These are phyloP conservation scores for Daldinia eschscholtzii DNA, from an alignment of 2,329 filamentous ascomycete species.

Conservation along the genomic window DNA sequence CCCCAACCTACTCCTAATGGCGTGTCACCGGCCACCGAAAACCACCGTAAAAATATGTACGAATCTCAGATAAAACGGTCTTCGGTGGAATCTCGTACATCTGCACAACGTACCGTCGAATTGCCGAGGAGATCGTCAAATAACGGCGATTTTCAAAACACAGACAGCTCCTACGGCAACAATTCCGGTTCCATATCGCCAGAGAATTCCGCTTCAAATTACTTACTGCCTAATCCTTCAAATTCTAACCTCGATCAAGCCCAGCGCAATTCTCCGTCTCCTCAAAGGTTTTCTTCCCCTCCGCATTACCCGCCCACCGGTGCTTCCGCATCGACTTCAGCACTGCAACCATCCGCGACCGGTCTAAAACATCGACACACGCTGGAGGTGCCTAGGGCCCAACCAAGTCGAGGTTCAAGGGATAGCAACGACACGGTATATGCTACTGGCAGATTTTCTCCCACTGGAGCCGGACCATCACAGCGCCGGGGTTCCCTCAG, in stretches of 20 bases:
- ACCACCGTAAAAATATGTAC: constrained; percentile 48
- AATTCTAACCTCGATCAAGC: constrained; percentile 49
- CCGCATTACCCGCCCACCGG: constrained; percentile 64
- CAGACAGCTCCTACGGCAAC: constrained; percentile 27
- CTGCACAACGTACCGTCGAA: constrained; percentile 53
- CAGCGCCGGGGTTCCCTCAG: constrained; percentile 85
- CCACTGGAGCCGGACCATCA: constrained; percentile 66
- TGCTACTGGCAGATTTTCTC: constrained; percentile 86
- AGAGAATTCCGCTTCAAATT: constrained; percentile 35
- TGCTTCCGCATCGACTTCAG: constrained; percentile 61
- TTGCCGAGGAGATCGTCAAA: constrained; percentile 51
- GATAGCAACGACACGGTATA: constrained; percentile 77
- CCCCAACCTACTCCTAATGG: constrained; percentile 36
- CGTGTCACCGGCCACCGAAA: constrained; percentile 31
- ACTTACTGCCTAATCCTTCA: constrained; percentile 43
- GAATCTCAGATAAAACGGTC: constrained; percentile 51
- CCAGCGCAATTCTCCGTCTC: constrained; percentile 51
- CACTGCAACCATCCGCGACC: constrained; percentile 64
- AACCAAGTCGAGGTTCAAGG: constrained; percentile 75
- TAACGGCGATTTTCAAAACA: constrained; percentile 46
- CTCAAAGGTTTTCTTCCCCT: constrained; percentile 75
- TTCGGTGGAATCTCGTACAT: constrained; percentile 53
- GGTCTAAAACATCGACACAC: constrained; percentile 85
- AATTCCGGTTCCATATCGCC: constrained; percentile 33
- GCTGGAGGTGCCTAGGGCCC: constrained; percentile 82